A percentile compares a stretch with the other conserved stretches of the same genome.
These are phyloP conservation scores for Cladosporium sp. DNA, from an alignment of 2,329 filamentous ascomycete species.

Conservation along the genomic window DNA sequence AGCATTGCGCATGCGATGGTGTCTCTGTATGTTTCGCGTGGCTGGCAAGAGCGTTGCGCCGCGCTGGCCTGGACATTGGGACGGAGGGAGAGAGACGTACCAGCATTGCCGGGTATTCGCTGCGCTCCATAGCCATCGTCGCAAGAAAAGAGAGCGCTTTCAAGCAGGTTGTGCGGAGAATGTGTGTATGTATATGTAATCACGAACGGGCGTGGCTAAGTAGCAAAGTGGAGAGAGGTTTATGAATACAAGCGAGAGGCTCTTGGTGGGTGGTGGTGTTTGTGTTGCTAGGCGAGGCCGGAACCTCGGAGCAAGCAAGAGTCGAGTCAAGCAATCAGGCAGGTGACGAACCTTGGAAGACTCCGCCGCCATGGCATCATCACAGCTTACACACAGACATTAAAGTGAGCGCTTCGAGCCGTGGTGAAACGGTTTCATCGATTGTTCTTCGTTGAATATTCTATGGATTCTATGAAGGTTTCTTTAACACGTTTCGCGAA, in stretches of 20 bases:
- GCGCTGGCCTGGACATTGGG: background rate
- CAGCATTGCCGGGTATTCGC: conserved; percentile 93
- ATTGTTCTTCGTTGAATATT: background rate
- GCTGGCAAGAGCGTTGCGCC: background rate
- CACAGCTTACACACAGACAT: background rate
- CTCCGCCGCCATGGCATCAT: background rate
- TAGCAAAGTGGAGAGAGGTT: background rate
- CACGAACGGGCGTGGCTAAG: background rate
- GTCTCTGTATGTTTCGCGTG: conserved; percentile 8
- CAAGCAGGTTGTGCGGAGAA: conserved; percentile 3
- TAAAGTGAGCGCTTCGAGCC: background rate
- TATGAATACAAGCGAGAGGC: conserved; percentile 5
- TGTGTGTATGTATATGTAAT: background rate
- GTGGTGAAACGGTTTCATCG: background rate
- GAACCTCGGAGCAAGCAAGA: background rate
- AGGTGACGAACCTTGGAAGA: conserved; percentile 4
- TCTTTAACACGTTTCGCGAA: background rate
- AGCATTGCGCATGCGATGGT: background rate
- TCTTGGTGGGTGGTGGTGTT: conserved; percentile 3
- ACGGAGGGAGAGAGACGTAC: conserved; percentile 56
- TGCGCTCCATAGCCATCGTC: conserved; percentile 63
- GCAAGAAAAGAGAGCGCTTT: conserved; percentile 10
- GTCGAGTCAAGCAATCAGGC: background rate
- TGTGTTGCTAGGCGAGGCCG: background rate
- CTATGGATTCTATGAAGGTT: background rate